Base-by-base conservation (phyloP, 202 grass and related monocot species). In the Zizania palustris region DNA sequence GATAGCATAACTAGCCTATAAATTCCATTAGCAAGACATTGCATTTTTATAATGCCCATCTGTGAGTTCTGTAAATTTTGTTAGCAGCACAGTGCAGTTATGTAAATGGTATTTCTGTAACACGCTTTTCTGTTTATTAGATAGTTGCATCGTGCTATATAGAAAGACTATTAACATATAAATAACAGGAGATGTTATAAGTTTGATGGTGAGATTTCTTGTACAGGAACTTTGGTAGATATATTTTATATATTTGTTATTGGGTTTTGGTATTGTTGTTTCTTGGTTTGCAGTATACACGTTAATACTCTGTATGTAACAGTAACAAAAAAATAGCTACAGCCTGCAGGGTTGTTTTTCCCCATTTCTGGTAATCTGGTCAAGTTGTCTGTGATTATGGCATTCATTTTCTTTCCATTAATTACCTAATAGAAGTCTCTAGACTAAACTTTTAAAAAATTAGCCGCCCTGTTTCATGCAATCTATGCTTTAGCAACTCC, bases 401-500 rank as follows among this genome's bases (percentile, higher is more conserved):
- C n/a, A 45, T 66, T 40, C 4, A 0, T 14, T 67, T 39, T 67
- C 10, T 56, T 74, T 63, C 16, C 9, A 83, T 38, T 7, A 7
- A 78, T 46, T 63, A 18, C 5, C 40, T 58, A 11, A 41, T 11
- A 13, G 34, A 61, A 54, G 28, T n/a, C n/a, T n/a, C 8, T 63
- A 63, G 63, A 70, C 6, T 36, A 43, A 45, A 11, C 51, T 51
- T 50, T 70, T 40, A 1, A 0, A 12, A 57, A 2, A n/a, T 34
- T 20, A 15, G 9, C 7, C 40, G 9, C 39, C 35, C 43, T 64
- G 41, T 62, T 82, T 75, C 10, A 14, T 7, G 36, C 15, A 14
- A 16, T 38, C 16, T 79, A 11, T 83, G 41, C 72, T 83, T 86
- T 35, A 65, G 40, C 48, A 80, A 85, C 1, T 44, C 15, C 11